Conservation (phyloP, 768 basidiomycete species). For the Zangia roseola region DNA sequence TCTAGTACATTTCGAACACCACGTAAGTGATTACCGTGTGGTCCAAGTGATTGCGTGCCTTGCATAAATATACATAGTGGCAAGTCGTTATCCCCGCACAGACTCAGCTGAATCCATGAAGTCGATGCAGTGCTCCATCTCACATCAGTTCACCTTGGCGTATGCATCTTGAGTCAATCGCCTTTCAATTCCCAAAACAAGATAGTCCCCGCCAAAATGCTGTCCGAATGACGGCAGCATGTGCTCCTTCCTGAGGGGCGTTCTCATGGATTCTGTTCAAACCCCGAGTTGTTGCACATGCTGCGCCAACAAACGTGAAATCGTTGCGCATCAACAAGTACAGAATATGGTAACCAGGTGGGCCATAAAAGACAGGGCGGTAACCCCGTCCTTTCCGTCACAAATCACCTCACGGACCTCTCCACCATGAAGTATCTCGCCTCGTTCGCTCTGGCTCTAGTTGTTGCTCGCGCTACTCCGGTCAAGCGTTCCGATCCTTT, state of each 20-base stretch:
- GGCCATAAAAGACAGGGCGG: no score
- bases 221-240: neutral
- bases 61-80: no score
- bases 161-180: neutral
- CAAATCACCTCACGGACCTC: neutral
- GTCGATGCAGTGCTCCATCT: no score
- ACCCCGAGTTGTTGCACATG: conserved; percentile 12
- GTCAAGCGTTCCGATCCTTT: conserved; percentile 37
- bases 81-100: no score
- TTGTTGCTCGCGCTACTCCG: conserved; percentile 14
- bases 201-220: no score
- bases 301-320: conserved; percentile 6
- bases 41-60: neutral
- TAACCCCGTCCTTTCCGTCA: no score
- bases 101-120: no score
- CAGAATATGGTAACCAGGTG: neutral
- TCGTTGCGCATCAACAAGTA: neutral
- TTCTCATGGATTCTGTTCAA: conserved; percentile 9
- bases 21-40: neutral
- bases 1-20: no score
- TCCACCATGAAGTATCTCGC: conserved; percentile 21
- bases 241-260: neutral
- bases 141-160: neutral
- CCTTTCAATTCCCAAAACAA: neutral
- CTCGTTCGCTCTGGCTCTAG: conserved; percentile 13